Conservation (phyloP, 2,329 filamentous ascomycete genomes). For the Diaporthe batatas region DNA sequence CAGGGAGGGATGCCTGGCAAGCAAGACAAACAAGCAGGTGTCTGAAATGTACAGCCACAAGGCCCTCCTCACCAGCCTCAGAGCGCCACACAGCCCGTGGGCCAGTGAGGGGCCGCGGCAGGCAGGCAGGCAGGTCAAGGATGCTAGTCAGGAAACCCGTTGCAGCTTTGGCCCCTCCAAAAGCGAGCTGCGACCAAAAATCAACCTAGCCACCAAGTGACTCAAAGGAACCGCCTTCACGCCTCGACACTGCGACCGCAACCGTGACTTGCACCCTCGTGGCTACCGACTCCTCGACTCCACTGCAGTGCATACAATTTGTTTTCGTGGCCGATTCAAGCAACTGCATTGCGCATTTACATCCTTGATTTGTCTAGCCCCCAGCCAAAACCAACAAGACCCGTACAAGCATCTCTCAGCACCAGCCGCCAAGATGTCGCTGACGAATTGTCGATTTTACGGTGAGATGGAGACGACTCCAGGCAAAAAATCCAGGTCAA, state of each 20-base stretch:
- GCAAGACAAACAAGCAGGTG: neutral
- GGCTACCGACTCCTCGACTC: constrained; percentile 12
- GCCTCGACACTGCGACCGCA: constrained; percentile 29
- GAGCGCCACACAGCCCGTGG: constrained; percentile 13
- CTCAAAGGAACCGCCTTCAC: constrained; percentile 39
- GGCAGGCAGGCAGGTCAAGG: constrained; percentile 28
- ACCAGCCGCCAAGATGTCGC: constrained; percentile 52
- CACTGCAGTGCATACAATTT: neutral
- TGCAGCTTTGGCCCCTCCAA: constrained; percentile 41
- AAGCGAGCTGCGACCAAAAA: constrained; percentile 36
- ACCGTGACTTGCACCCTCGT: constrained; percentile 17
- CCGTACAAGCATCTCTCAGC: neutral
- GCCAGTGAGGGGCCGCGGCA: neutral
- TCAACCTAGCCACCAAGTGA: constrained; percentile 39
- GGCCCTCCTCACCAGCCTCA: neutral
- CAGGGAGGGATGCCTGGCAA: neutral
- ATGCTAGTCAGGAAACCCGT: constrained; percentile 9
- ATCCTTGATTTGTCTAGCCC: neutral
- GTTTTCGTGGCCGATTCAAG: constrained; percentile 19
- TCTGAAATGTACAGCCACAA: neutral
- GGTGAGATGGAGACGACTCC: constrained; percentile 43
- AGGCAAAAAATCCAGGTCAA: constrained; percentile 44
- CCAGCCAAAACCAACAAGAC: neutral
- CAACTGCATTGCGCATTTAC: neutral
- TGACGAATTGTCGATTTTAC: constrained; percentile 56